Evolutionary conservation across 129 eudicot genomes (phyloP), one percentile per base, ranked within the genome.

Genomic region (Helianthus annuus): DNA sequence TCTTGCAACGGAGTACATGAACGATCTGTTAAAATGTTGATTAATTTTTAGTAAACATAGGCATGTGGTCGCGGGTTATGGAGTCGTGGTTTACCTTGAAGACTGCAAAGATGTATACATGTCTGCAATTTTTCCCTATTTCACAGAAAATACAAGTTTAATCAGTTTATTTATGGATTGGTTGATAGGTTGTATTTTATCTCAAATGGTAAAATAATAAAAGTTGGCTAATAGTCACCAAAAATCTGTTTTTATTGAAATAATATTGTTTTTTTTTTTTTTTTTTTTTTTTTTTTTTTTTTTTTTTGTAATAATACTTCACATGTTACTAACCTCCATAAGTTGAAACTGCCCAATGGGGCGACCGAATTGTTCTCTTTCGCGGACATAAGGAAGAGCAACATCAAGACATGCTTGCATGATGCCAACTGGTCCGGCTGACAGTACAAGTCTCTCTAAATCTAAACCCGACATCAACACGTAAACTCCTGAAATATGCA

Each of bases 401-500:
- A 77, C 83, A 83, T 95, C 99, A 65, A 95, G 85, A 72, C 91
- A 95, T 56, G 96, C 89, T 72, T 95, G 99, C 99, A 95, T 95
- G 74, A 95, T 79, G 27, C 99, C 99, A 63, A 95, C 78, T 10
- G 99, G 99, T 51, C 97, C 99, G 73, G 88, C 91, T 27, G 99
- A 89, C 75, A 95, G 78, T 71, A 95, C 99, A 63, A 95, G 96
- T 80, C 99, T 83, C 84, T 95, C 99, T 72, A 95, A 78, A 82
- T 95, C 99, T 60, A 95, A 80, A 75, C 99, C 99, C 22, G 97
- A 95, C 99, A 95, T 85, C 99, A 95, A 79, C 52, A 95, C 97
- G 80, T 95, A 91, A 55, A 95, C 99, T 45, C 99, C 99, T 95
- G 96, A 16, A 67, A 84, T 48, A 7, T 42, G 32, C 1, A 76